Base-by-base conservation (phyloP, 1,139 yeast species). In the Yamadazyma sp. region DNA sequence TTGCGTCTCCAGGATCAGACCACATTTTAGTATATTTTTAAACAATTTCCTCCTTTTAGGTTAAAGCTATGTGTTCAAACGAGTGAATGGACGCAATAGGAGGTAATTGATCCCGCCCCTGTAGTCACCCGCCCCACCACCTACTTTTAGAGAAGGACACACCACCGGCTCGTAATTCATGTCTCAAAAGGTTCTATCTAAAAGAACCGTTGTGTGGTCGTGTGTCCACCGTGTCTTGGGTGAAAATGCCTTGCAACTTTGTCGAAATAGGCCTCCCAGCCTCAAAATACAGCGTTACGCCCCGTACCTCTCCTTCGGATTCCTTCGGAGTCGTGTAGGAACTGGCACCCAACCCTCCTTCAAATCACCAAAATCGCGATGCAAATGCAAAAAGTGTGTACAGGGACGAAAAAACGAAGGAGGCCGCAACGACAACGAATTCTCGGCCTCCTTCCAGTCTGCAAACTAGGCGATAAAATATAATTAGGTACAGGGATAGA, bases 281-380 rank as follows among this genome's bases (percentile, higher is more conserved):
- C 31, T 16, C 6, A 9, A 12, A 16, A 5, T 16, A 17, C n/a
- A 15, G 20, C 9, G 16, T 11, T 3, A 12, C 16, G 4, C 16
- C 31, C 31, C 3, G 11, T 9, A 7, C n/a, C 16, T 15, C 31
- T 28, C 31, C 31, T 28, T 28, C 31, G 20, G 16, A 28, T 20
- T 28, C 31, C 31, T 28, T 28, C 31, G 20, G 16, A 28, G 20
- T 28, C 31, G 31, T 28, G 31, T 15, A 9, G 16, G 12, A 11
- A 16, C 18, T 11, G 18, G 9, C n/a, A 6, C 14, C 16, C 18
- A 28, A 27, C 15, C 16, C 31, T 28, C 31, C 31, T 28, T 7
- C 20, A 9, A 28, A 20, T 10, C 20, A 20, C 31, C n/a, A 28
- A 28, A 28, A 28, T 28, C 31, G 31, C 31, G 31, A 17, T 28